Conservation (phyloP, 441 rosid species). For the Francoa sonchifolia region DNA sequence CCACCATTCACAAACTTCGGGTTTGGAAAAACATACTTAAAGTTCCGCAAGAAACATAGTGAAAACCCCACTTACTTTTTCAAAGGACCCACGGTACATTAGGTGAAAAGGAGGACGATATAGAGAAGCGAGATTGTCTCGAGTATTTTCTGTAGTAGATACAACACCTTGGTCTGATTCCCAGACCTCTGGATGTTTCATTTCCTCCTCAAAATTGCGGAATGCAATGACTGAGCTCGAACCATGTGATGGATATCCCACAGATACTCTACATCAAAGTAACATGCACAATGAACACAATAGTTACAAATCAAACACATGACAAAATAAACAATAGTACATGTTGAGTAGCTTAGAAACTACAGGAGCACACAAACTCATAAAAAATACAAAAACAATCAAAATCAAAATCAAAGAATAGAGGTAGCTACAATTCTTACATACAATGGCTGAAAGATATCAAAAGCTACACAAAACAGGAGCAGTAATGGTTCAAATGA, state of each 20-base stretch:
- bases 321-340: not conserved
- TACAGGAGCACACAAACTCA: too few species aligned
- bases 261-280: constrained; percentile 26
- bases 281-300: not conserved
- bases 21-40: too few species aligned
- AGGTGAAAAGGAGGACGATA: constrained; percentile 86
- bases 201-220: constrained; percentile 83
- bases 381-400: too few species aligned
- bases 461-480: too few species aligned
- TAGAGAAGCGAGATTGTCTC: constrained; percentile 80
- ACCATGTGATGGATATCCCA: constrained; percentile 34
- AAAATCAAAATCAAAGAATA: too few species aligned
- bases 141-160: constrained; percentile 48
- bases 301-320: not conserved
- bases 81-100: constrained; percentile 82
- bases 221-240: constrained; percentile 61
- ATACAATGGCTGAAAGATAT: too few species aligned
- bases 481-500: too few species aligned
- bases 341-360: too few species aligned
- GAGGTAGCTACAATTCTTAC: too few species aligned
- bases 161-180: constrained; percentile 66
- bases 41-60: too few species aligned
- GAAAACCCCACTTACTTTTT: constrained; percentile 38
- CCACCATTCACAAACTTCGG: too few species aligned
- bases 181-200: constrained; percentile 83